A percentile compares a stretch with the other conserved stretches of the same genome.
Evolutionary conservation across 1,284 basidiomycete species (phyloP).

Genomic region (Ganoderma sinense): DNA sequence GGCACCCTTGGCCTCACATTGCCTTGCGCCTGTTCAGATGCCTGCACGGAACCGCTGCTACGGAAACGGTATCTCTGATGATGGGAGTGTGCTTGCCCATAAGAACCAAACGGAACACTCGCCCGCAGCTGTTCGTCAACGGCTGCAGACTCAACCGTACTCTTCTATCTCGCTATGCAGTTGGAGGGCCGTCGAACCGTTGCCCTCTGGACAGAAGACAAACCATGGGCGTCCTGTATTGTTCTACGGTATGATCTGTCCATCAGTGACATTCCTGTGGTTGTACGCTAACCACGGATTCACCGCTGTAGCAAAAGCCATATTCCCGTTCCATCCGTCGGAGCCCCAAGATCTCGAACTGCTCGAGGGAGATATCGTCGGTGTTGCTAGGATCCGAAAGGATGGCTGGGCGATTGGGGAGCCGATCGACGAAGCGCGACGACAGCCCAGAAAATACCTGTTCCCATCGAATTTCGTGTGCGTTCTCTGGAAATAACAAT

Average conservation of each 20-base stretch:
- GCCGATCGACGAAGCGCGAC: constrained; percentile 84
- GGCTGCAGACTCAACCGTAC: not conserved
- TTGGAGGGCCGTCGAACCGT: not conserved
- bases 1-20: not conserved
- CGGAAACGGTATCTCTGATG: not conserved
- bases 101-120: too few relatives aligned
- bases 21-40: not conserved
- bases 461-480: constrained; percentile 95
- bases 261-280: not conserved
- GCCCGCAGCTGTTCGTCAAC: too few relatives aligned
- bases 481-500: constrained; percentile 55
- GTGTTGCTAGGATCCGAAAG: constrained; percentile 89
- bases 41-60: not conserved
- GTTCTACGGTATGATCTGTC: constrained; percentile 79
- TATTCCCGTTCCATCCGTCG: constrained; percentile 91
- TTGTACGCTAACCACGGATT: not conserved
- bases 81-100: too few relatives aligned
- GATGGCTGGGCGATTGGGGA: constrained; percentile 97
- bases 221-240: constrained; percentile 81
- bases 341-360: constrained; percentile 93
- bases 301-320: constrained; percentile 75
- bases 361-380: constrained; percentile 91
- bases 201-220: constrained; percentile 42
- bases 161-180: not conserved
- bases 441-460: constrained; percentile 81